Evolutionary conservation across 2,329 filamentous ascomycete genomes (phyloP).

Genomic region (Cladosporium sp.): DNA sequence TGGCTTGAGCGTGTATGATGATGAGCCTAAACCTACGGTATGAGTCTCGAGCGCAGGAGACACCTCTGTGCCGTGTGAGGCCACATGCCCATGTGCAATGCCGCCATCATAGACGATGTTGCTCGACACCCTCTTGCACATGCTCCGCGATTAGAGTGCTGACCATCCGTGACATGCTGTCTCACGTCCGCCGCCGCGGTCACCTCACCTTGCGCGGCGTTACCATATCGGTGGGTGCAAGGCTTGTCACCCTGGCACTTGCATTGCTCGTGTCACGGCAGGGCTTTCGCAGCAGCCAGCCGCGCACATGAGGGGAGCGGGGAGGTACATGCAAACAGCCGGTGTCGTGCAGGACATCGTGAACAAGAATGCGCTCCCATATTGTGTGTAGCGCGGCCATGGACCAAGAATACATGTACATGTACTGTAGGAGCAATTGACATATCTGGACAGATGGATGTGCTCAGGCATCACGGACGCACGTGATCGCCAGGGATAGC

Average conservation of each 20-base stretch:
- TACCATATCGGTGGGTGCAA: slow-evolving; percentile 6
- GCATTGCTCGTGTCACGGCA: slow-evolving; percentile 12
- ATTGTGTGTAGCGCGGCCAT: neutral
- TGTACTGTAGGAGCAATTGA: neutral
- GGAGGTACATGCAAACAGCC: slow-evolving; percentile 3
- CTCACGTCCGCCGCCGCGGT: slow-evolving; percentile 12
- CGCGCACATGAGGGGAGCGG: neutral
- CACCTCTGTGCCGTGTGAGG: slow-evolving; percentile 3
- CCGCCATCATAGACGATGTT: neutral
- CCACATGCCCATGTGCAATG: slow-evolving; percentile 1
- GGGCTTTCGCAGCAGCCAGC: slow-evolving; percentile 10
- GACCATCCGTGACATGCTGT: slow-evolving; percentile 15
- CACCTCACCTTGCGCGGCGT: slow-evolving; percentile 13
- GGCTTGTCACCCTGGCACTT: slow-evolving; percentile 17
- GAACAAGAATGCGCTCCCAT: slow-evolving; percentile 5
- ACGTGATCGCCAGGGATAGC: slow-evolving; percentile 3
- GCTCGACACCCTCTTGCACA: slow-evolving; percentile 7
- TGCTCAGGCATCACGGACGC: neutral
- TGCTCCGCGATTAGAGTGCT: slow-evolving; percentile 6
- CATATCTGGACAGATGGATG: neutral
- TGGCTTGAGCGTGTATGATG: slow-evolving; percentile 1
- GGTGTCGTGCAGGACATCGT: slow-evolving; percentile 12
- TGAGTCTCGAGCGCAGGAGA: neutral
- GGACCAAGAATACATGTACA: neutral
- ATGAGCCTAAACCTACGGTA: slow-evolving; percentile 15